Evolutionary conservation across 768 basidiomycete genomes (phyloP), one percentile per base, ranked within the genome.

Genomic region (Boletus pseudo-olivaceus): DNA sequence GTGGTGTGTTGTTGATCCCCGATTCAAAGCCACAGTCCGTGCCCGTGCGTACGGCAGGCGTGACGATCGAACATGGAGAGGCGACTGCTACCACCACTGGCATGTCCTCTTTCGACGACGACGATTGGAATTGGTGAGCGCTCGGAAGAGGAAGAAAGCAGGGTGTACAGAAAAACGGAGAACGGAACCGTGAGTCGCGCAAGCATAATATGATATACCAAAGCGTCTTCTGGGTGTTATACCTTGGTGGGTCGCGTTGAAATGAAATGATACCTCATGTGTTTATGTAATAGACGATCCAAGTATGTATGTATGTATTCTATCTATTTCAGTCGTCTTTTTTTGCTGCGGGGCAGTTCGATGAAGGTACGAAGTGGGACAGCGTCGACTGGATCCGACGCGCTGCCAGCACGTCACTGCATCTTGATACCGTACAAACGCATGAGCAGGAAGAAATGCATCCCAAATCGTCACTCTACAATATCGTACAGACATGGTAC

Each of bases 91-190:
- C 38, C 7, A 27, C 17, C 46, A 2, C 35, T 7, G 34, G 10
- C 44, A 41, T 59, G 27, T 53, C 62, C 35, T 61, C 61, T 0
- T 62, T 64, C 11, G 73, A 75, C 44, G 77, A 80, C 39, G 81
- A 80, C 34, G 80, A 83, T 5, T 85, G 82, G 83, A 84, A 84
- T 60, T 85, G 83, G 83, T 83, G 67, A 67, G 17, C 19, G 5
- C 27, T 34, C 2, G 46, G 17, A 6, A 47, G 23, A 35, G n/a
- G n/a, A n/a, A n/a, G n/a, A n/a, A n/a, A n/a, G n/a, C n/a, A n/a
- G n/a, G n/a, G 23, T 23, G 23, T 4, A 4, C 33, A 34, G 33
- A 34, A 14, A 7, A 34, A 34, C 33, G 23, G 23, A 23, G 23
- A 23, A 8, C 17, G 8, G 4, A 5, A 6, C 4, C 37, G n/a